A percentile compares a stretch with the other conserved stretches of the same genome.
Conservation (phyloP, 331 rosid species). For the Rhamnella rubrinervis region DNA sequence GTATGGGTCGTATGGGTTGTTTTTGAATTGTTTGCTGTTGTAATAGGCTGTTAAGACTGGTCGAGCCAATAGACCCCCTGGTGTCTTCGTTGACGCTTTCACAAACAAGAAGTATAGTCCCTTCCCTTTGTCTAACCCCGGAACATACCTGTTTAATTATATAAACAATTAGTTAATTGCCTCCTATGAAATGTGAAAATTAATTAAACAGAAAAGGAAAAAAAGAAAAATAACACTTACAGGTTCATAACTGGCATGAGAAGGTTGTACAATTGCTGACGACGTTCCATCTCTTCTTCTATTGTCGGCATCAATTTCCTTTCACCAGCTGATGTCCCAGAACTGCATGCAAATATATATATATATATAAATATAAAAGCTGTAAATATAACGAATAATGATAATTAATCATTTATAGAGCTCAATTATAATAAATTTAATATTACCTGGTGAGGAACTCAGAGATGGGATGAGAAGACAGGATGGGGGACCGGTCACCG, state of each 20-base stretch:
- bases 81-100: constrained; percentile 74
- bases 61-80: constrained; percentile 78
- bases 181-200: neutral
- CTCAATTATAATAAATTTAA: too few relatives aligned
- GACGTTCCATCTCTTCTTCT: constrained; percentile 76
- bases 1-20: constrained; percentile 76
- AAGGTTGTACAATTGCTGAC: constrained; percentile 69
- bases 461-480: constrained; percentile 66
- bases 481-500: constrained; percentile 79
- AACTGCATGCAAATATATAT: constrained; percentile 38
- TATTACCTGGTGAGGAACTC: constrained; percentile 87
- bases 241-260: constrained; percentile 88
- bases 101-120: constrained; percentile 77
- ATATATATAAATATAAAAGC: neutral
- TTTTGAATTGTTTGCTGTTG: constrained; percentile 84
- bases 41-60: constrained; percentile 92
- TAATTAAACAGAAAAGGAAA: neutral
- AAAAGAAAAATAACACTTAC: constrained; percentile 26
- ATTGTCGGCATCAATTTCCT: constrained; percentile 89
- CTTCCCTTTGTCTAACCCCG: constrained; percentile 82
- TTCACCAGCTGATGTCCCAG: constrained; percentile 96
- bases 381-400: neutral
- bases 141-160: constrained; percentile 45
- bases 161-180: neutral
- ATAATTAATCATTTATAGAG: too few relatives aligned